Evolutionary conservation across 768 basidiomycete species (phyloP), one percentile per base, ranked within the genome.

Genomic region (Pholiota conissans): DNA sequence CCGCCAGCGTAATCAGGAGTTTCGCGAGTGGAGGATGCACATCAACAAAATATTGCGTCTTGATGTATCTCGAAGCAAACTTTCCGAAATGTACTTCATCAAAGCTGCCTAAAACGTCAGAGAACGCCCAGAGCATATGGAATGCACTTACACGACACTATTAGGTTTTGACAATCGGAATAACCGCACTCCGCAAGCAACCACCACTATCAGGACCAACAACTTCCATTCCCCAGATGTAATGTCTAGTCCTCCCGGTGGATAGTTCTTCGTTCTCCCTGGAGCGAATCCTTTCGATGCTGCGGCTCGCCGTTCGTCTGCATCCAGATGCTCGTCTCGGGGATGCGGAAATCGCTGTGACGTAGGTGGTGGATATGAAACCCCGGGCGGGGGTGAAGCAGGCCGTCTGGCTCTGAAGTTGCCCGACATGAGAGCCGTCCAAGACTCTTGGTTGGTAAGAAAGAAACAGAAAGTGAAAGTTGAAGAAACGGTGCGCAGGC

Each of bases 31-130:
- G 97, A 0, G 97, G 97, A 68, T 99, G 97, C 2, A 99, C 96
- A 70, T 99, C 97, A 67, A 91, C 89, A 66, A 90, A 94, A 72
- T 93, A 95, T 61, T 87, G 83, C 35, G 90, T 88, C 78, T 92
- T 92, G 80, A 98, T 91, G 69, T 98, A 98, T 68, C 91, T 91
- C 47, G 84, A 81, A 5, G 96, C 94, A 68, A 98, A 98, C 72
- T 97, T 97, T 59, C 96, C 96, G 71, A 98, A 98, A 71, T 98
- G 96, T 0, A 98, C 96, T 72, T 98, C 96, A 69, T 98, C 96
- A 71, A 98, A 98, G 40, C 95, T 97, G 55, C 46, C 37, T 9
- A 27, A 26, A 50, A 65, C 13, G 18, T 45, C 28, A 34, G 35
- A 46, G 20, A 20, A n/a, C 11, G 16, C 20, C 52, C 52, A 57